Conservation (phyloP, 805 yeast genomes). For the Phaffomyces antillensis region DNA sequence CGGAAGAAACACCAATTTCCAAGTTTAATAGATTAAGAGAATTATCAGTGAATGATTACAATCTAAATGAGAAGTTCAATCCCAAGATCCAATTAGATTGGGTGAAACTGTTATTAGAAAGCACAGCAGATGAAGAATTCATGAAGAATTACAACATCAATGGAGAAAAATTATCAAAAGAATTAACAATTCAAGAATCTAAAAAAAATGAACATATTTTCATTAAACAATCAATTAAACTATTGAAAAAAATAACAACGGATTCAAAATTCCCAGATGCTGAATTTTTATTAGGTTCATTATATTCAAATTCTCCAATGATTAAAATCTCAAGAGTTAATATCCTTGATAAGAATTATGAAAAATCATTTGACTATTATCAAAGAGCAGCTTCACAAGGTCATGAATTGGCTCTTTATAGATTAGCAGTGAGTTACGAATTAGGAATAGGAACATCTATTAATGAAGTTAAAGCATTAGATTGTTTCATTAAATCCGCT, state of each 20-base stretch:
- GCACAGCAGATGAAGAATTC: conserved; percentile 34
- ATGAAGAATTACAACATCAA: conserved; percentile 39
- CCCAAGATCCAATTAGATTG: conserved; percentile 53
- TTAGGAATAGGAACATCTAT: conserved; percentile 48
- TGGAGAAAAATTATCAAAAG: conserved; percentile 35
- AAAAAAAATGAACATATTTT: conserved; percentile 49
- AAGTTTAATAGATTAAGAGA: conserved; percentile 27
- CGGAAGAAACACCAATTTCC: conserved; percentile 12
- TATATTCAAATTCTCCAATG: conserved; percentile 49
- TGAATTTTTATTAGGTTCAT: conserved; percentile 50
- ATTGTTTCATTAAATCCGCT: conserved; percentile 55
- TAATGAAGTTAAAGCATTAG: conserved; percentile 41
- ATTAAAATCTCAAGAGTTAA: conserved; percentile 36
- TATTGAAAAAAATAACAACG: conserved; percentile 47
- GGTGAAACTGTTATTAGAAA: conserved; percentile 52
- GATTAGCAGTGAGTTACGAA: conserved; percentile 67
- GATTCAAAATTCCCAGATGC: conserved; percentile 49
- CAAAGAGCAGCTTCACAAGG: conserved; percentile 49
- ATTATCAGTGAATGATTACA: conserved; percentile 28
- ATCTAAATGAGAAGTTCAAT: conserved; percentile 27
- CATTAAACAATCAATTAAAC: conserved; percentile 48
- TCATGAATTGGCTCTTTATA: conserved; percentile 55
- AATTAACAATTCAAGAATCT: conserved; percentile 35
- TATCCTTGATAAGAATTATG: conserved; percentile 48
- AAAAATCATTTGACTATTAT: conserved; percentile 55